Conservation (phyloP, 2,329 filamentous ascomycete genomes). For the Hypoxylon rubiginosum region DNA sequence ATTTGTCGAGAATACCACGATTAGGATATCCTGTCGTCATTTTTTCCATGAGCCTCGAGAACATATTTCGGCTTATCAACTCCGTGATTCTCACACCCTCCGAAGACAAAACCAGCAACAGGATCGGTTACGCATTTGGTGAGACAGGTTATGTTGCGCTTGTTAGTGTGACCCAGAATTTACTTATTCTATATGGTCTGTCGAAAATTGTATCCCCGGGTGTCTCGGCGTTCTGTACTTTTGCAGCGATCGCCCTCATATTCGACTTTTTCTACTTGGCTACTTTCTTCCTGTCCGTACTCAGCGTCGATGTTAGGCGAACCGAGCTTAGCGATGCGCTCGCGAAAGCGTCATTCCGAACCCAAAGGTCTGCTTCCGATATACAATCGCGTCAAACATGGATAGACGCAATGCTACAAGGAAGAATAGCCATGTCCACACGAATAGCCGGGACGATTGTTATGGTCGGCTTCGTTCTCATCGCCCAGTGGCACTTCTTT, state of each 20-base stretch:
- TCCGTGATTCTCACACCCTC: conserved; percentile 79
- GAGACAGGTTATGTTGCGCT: conserved; percentile 78
- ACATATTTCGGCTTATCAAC: conserved; percentile 83
- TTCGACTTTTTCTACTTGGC: conserved; percentile 84
- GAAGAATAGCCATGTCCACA: conserved; percentile 77
- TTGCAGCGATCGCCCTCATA: conserved; percentile 79
- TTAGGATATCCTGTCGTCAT: conserved; percentile 83
- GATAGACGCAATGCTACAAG: conserved; percentile 72
- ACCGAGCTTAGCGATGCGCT: conserved; percentile 82
- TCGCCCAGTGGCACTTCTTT: conserved; percentile 84
- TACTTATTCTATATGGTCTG: conserved; percentile 74
- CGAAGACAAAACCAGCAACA: conserved; percentile 74
- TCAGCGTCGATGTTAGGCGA: conserved; percentile 83
- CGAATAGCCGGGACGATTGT: conserved; percentile 81
- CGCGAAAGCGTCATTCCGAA: conserved; percentile 65
- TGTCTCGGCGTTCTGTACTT: conserved; percentile 81
- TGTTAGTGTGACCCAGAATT: conserved; percentile 76
- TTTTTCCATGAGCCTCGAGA: conserved; percentile 81
- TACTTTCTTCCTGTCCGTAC: conserved; percentile 83
- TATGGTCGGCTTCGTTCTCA: conserved; percentile 78
- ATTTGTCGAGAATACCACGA: conserved; percentile 80
- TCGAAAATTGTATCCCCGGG: conserved; percentile 76
- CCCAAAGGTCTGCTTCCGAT: conserved; percentile 46
- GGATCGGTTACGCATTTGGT: conserved; percentile 81
- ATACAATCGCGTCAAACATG: conserved; percentile 62